phyloP scores from a whole-genome alignment of 257 asterid genomes.

The Scutellaria barbata region DNA sequence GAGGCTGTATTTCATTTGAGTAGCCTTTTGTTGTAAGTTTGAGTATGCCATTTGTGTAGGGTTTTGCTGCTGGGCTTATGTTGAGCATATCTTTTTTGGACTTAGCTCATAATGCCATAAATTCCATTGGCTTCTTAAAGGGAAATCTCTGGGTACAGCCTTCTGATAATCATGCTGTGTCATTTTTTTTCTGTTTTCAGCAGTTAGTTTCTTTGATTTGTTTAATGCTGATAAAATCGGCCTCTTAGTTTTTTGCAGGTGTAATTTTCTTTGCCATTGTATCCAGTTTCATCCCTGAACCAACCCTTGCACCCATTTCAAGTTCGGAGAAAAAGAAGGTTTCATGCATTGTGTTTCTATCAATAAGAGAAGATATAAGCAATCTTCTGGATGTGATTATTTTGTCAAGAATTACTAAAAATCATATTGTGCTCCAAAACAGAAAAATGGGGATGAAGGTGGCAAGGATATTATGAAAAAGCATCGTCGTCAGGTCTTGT shows the following conservation, averaged over 20 bases:
- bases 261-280: constrained; percentile 78
- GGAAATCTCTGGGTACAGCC: constrained; percentile 91
- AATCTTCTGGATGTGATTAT: constrained; percentile 18
- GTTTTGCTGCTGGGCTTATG: constrained; percentile 98
- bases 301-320: constrained; percentile 66
- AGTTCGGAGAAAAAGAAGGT: constrained; percentile 68
- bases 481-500: constrained; percentile 82
- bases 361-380: constrained; percentile 12
- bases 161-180: constrained; percentile 3
- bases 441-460: constrained; percentile 63
- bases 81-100: constrained; percentile 90
- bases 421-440: constrained; percentile 37
- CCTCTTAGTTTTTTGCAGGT: constrained; percentile 87
- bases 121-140: constrained; percentile 88
- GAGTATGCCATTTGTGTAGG: constrained; percentile 49
- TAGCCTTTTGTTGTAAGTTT: constrained; percentile 27
- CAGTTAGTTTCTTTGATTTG: constrained; percentile 24
- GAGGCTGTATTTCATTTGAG: not conserved
- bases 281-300: constrained; percentile 87
- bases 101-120: constrained; percentile 96
- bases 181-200: not conserved
- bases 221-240: constrained; percentile 39
- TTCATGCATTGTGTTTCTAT: constrained; percentile 19
- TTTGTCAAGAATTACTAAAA: constrained; percentile 15
- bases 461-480: constrained; percentile 74